These are phyloP conservation scores for Symbiotaphrina buchneri DNA, from an alignment of 495 filamentous ascomycete species.

Conservation along the genomic window DNA sequence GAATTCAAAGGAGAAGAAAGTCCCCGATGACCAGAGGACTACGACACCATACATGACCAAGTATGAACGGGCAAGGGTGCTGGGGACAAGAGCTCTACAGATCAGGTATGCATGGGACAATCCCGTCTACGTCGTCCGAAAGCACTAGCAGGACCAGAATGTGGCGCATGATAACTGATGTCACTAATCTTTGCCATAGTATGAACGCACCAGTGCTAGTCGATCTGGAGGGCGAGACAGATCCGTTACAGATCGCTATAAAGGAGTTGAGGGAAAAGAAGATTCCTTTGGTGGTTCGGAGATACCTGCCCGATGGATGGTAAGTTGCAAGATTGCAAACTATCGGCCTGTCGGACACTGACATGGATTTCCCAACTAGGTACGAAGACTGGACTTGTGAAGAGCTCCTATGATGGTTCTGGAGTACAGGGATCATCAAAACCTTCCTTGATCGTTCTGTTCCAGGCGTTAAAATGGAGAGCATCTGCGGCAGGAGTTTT, in stretches of 20 bases:
- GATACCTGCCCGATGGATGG: conserved; percentile 94
- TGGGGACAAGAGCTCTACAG: conserved; percentile 83
- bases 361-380: too few species aligned
- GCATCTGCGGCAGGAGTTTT: too few species aligned
- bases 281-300: conserved; percentile 81
- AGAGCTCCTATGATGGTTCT: conserved; percentile 40
- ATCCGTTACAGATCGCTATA: conserved; percentile 89
- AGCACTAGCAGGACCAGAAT: too few species aligned
- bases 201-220: conserved; percentile 97
- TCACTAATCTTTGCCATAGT: conserved; percentile 21
- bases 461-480: too few species aligned
- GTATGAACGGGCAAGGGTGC: conserved; percentile 82
- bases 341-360: neutral
- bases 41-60: conserved; percentile 99
- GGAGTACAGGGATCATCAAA: too few species aligned
- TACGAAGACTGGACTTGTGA: conserved; percentile 99
- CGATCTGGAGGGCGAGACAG: conserved; percentile 91
- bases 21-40: conserved; percentile 65
- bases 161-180: neutral
- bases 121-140: neutral
- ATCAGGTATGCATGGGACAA: conserved; percentile 45
- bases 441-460: too few species aligned
- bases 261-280: conserved; percentile 97
- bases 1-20: conserved; percentile 66
- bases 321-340: too few species aligned